Evolutionary conservation across 2,329 filamentous ascomycete species (phyloP), one percentile per base, ranked within the genome.

Genomic region (Calonectria leucothoes): DNA sequence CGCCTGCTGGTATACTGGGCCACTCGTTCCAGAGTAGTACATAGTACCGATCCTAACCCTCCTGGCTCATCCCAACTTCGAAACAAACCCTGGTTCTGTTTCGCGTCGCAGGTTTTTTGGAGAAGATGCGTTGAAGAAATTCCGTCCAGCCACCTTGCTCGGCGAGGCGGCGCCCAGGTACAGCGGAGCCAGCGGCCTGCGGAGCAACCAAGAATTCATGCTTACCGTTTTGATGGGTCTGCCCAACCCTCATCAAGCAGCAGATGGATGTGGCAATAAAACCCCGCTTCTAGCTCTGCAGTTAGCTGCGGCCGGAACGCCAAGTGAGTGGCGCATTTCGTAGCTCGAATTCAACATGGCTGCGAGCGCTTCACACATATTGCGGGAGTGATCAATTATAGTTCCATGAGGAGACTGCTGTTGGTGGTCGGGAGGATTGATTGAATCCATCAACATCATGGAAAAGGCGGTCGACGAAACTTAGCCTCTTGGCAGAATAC

Each of bases 141-240:
- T 61, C 35, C n/a, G 6, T n/a, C 55, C 35, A 61, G 35, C 55
- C 55, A 39, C 35, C 35, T 61, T 33, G 23, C 55, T 61, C 39
- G 55, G 33, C 63, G 61, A 52, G 69, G 52, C 63, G 23, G 14
- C 11, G 27, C 55, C n/a, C 49, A 23, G 61, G 64, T 15, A 33
- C 35, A 8, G 39, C 64, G 69, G 69, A 64, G 45, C 51, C n/a
- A 33, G 64, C 33, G 55, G 55, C 55, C 33, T 39, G n/a, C 55
- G 55, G 35, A 64, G 48, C 12, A 51, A 25, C 64, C 49, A 59
- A 49, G 8, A 25, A 37, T 23, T 45, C 35, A 48, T 64, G 57
- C 69, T 67, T 63, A 39, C 64, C 33, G 45, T 71, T 51, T 52
- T n/a, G 25, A 61, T 51, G 51, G 63, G 42, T 42, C 39, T 31